Evolutionary conservation across 2,329 filamentous ascomycete species (phyloP).

Genomic region (Sporothrix protearum): DNA sequence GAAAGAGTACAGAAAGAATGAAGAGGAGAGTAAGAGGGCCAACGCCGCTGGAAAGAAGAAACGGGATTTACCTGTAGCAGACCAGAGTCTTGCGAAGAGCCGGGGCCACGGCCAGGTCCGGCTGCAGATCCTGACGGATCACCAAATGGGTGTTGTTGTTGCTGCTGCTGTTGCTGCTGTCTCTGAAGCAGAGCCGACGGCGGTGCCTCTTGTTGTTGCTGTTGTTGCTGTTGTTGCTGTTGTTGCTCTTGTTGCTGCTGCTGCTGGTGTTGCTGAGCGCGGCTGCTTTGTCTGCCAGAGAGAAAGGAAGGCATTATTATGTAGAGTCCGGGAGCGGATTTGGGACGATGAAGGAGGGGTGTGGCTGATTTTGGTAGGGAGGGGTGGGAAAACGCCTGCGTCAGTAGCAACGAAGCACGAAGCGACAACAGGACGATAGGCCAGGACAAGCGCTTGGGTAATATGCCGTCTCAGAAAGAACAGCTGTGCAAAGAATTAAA

Average conservation of each 20-base stretch:
- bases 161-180: conserved; percentile 33
- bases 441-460: conserved; percentile 20
- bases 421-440: conserved; percentile 17
- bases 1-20: too few relatives aligned
- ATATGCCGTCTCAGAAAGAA: conserved; percentile 2
- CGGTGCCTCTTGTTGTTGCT: conserved; percentile 25
- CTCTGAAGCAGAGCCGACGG: conserved; percentile 28
- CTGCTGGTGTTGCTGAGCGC: conserved; percentile 45
- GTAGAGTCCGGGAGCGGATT: conserved; percentile 22
- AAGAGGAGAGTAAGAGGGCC: background rate
- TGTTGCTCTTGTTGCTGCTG: conserved; percentile 28
- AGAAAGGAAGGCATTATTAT: conserved; percentile 52
- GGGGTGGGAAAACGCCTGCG: conserved; percentile 20
- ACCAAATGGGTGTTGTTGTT: conserved; percentile 45
- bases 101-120: conserved; percentile 25
- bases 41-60: background rate
- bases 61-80: conserved; percentile 21
- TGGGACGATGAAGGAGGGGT: conserved; percentile 18
- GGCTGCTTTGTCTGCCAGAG: conserved; percentile 54
- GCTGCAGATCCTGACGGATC: conserved; percentile 38
- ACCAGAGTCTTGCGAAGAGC: conserved; percentile 23
- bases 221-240: conserved; percentile 32
- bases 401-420: conserved; percentile 18
- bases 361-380: conserved; percentile 20
- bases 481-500: background rate